Evolutionary conservation across 768 basidiomycete species (phyloP).

Genomic region (Termitomyces sp.): DNA sequence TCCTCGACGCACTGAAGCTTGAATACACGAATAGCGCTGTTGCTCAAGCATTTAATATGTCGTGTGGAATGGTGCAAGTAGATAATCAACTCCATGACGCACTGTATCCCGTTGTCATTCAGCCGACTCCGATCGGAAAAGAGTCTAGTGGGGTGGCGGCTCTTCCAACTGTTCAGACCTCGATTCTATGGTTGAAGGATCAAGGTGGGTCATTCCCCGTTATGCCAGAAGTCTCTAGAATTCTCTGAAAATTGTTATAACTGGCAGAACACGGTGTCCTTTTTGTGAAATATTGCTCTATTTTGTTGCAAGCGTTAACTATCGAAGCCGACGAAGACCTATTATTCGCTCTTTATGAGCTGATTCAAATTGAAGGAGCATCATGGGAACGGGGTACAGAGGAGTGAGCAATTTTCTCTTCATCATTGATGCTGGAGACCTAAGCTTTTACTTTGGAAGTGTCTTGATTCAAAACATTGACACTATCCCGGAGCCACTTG

Average conservation of each 20-base stretch:
- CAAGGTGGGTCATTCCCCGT: slow-evolving; percentile 56
- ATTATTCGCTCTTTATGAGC: slow-evolving; percentile 86
- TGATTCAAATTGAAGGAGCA: slow-evolving; percentile 87
- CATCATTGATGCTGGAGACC: slow-evolving; percentile 3
- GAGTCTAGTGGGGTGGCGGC: slow-evolving; percentile 74
- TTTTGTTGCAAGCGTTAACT: slow-evolving; percentile 90
- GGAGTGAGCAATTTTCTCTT: slow-evolving; percentile 53
- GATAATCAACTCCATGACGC: slow-evolving; percentile 99
- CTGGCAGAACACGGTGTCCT: slow-evolving; percentile 88
- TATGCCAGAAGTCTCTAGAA: neutral
- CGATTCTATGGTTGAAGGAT: slow-evolving; percentile 89
- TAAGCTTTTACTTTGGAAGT: slow-evolving; percentile 35
- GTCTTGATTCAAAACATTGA: slow-evolving; percentile 70
- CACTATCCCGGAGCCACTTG: slow-evolving; percentile 68
- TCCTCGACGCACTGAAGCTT: slow-evolving; percentile 74
- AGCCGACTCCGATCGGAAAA: slow-evolving; percentile 86
- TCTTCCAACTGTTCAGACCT: slow-evolving; percentile 86
- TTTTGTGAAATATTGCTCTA: slow-evolving; percentile 97
- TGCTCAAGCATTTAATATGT: slow-evolving; percentile 77
- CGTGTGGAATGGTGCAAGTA: slow-evolving; percentile 86
- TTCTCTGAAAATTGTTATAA: neutral
- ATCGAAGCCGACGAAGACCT: slow-evolving; percentile 98
- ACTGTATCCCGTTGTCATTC: slow-evolving; percentile 89
- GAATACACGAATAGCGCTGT: slow-evolving; percentile 80
- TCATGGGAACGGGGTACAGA: slow-evolving; percentile 80